Base-by-base conservation (phyloP, 768 basidiomycete genomes). In the Kwoniella bestiolae region DNA sequence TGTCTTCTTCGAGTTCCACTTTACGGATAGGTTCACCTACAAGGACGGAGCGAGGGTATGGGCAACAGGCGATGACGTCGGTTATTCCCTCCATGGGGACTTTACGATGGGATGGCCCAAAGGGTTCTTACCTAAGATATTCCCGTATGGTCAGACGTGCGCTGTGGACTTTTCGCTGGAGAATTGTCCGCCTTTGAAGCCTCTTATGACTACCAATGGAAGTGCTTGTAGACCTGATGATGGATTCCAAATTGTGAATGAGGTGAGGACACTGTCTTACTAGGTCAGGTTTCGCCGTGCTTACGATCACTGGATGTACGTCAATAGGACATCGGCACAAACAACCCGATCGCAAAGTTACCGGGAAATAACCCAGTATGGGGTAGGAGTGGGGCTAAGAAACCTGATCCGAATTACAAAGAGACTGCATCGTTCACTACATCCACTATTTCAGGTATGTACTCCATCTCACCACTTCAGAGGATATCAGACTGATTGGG, bases 1-100 rank as follows among this genome's bases (percentile, higher is more conserved):
- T n/a, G 68, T 82, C 25, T 82, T 82, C 68, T 82, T 80, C 76
- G 81, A 82, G 59, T 80, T 80, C 66, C 73, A 80, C 68, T 82
- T 66, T 65, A 56, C 68, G 60, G 79, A 80, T 41, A 78, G 77
- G 75, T 79, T 76, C 8, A 55, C 61, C 6, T 67, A 70, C 26
- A 64, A 67, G 25, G 78, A 79, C 69, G 77, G 78, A 41, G 65
- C 72, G 50, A 77, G 76, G 52, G 69, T 81, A 28, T 74, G 81
- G 26, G 60, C 80, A 78, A 71, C 56, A 75, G 51, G 81, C 75
- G 74, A 79, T 35, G 80, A 73, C 31, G 62, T 77, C 32, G 78
- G 80, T 49, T 82, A 77, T 49, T 49, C 32, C 3, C n/a, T 61
- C 8, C 60, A 61, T 50, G 60, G 46, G 25, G 75, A 77, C 56